Base-by-base conservation (phyloP, 805 yeast species). In the Lachancea mirantina region DNA sequence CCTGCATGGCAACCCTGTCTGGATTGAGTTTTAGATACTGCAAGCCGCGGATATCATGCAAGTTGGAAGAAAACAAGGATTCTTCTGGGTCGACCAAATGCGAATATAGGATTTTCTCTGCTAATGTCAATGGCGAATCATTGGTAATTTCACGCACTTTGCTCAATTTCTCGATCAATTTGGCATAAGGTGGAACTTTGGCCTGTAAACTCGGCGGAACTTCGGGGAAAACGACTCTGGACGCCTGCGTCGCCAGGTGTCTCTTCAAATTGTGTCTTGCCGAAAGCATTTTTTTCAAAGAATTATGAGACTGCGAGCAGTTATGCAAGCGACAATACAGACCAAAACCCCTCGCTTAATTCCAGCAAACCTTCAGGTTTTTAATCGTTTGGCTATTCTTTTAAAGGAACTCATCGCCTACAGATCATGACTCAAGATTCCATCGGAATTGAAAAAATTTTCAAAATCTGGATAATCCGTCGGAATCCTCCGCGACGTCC, bases 1-100 rank as follows among this genome's bases (percentile, higher is more conserved):
- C 98, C 69, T 92, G 98, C 94, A 94, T 89, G 17, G 98, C 98
- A 29, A 92, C 97, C 59, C 98, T 77, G 59, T 92, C 98, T 15
- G 98, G 98, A 58, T 83, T 76, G 50, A 92, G 72, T 68, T 92
- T 92, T 59, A 92, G 72, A 64, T 92, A 92, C 33, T 88, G 76
- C 30, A 78, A 68, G 47, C 98, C 99, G 64, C 98, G 76, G 42
- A 80, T 64, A 46, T 72, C 70, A 32, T 65, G 50, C 11, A 74
- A 55, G 34, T 65, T 61, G 8, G 74, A 70, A 11, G 68, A 65
- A 42, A 68, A 73, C 43, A 84, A 72, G n/a, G 78, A 66, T 51
- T 83, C 94, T 49, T 83, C 89, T 22, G 96, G 96, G 49, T 85
- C 69, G 37, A 78, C 84, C 56, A 92, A 69, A 62, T 92, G 99